phyloP scores from a whole-genome alignment of 805 yeast genomes.

The Tanozyma kutaoensis region DNA sequence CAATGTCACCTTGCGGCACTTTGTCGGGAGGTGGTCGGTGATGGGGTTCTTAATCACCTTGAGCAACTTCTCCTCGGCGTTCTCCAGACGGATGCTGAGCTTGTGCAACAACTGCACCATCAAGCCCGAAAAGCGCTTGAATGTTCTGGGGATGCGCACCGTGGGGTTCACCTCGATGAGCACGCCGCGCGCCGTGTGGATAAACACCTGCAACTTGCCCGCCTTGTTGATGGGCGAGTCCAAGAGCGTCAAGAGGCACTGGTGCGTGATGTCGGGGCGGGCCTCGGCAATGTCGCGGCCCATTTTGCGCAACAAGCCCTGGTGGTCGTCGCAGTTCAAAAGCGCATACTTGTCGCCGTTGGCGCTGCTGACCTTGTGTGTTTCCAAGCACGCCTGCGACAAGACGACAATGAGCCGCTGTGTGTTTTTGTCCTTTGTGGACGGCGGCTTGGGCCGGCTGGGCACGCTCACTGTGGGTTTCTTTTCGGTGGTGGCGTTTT shows the following conservation, averaged over 20 bases:
- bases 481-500: constrained; percentile 1
- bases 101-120: constrained; percentile 95
- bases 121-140: constrained; percentile 92
- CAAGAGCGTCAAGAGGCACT: constrained; percentile 82
- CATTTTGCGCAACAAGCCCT: constrained; percentile 88
- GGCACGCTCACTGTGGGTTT: constrained; percentile 67
- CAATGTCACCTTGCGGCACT: constrained; percentile 86
- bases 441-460: constrained; percentile 67
- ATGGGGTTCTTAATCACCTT: constrained; percentile 95
- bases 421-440: constrained; percentile 75
- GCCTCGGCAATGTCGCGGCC: constrained; percentile 97
- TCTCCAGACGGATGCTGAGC: constrained; percentile 84
- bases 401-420: constrained; percentile 88
- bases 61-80: constrained; percentile 86
- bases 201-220: constrained; percentile 90
- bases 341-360: constrained; percentile 85
- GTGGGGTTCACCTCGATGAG: constrained; percentile 91
- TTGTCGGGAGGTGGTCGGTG: constrained; percentile 91
- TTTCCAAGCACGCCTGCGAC: constrained; percentile 90
- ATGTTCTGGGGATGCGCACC: constrained; percentile 95
- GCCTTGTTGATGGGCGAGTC: constrained; percentile 99
- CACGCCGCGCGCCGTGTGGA: constrained; percentile 91
- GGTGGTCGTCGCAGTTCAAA: constrained; percentile 96
- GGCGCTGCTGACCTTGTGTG: constrained; percentile 75
- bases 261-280: constrained; percentile 98